These are phyloP conservation scores for Asterionellopsis glacialis DNA, from an alignment of 108 stramenopile species.

Conservation along the genomic window DNA sequence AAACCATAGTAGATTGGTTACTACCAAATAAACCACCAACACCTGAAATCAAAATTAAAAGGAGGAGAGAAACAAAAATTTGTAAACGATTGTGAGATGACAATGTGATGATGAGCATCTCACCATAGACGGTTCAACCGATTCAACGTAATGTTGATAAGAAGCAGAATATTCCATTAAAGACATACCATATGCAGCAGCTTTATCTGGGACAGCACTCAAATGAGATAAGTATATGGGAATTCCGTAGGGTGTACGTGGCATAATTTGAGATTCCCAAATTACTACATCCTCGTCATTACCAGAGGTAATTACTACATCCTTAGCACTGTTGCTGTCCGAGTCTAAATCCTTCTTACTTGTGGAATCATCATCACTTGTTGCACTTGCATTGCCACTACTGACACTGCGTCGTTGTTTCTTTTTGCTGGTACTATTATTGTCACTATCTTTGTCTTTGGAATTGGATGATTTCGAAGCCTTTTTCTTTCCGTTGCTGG, in stretches of 20 bases:
- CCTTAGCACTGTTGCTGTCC: not conserved
- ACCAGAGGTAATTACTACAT: not conserved
- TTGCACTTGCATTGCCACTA: not conserved
- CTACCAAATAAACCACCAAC: constrained; percentile 10
- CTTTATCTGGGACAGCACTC: constrained; percentile 54
- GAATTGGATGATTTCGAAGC: not conserved
- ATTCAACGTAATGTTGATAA: too few species aligned
- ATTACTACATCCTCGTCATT: constrained; percentile 38
- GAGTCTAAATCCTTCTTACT: too few species aligned
- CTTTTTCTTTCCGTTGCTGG: not conserved
- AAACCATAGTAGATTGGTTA: constrained; percentile 41
- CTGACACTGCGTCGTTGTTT: constrained; percentile 4
- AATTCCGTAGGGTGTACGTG: constrained; percentile 71
- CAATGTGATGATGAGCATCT: constrained; percentile 2
- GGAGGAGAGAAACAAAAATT: too few species aligned
- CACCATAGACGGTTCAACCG: not conserved
- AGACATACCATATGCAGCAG: constrained; percentile 53
- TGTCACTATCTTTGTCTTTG: not conserved
- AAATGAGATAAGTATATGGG: constrained; percentile 66
- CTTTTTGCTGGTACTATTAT: constrained; percentile 11
- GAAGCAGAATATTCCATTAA: too few species aligned
- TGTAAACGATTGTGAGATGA: too few species aligned
- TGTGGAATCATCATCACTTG: not conserved
- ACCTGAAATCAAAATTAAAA: constrained; percentile 3
- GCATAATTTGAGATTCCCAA: constrained; percentile 60